Conservation (phyloP, 176 grass and related monocot genomes). For the Oryza coarctata region DNA sequence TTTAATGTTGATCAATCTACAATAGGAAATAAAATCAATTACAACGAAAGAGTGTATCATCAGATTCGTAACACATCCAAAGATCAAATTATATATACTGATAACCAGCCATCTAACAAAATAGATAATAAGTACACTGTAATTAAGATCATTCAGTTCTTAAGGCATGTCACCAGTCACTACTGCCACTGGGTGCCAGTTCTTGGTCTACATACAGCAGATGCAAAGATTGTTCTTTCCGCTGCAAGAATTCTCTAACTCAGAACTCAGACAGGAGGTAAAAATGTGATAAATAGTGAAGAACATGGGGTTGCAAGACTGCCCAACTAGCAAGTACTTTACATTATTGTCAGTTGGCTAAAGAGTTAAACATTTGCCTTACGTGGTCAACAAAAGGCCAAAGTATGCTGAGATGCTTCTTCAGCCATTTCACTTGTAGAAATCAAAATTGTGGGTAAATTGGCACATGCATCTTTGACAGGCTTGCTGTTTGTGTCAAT, state of each 20-base stretch:
- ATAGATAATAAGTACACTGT: background rate
- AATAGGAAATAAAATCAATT: background rate
- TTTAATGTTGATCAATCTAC: background rate
- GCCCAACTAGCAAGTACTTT: slow-evolving; percentile 11
- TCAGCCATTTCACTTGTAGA: slow-evolving; percentile 92
- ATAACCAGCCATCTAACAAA: background rate
- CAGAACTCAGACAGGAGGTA: background rate
- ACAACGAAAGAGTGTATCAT: background rate
- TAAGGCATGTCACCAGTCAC: background rate
- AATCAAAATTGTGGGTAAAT: slow-evolving; percentile 24
- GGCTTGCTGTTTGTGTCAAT: too few species aligned
- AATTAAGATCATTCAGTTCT: background rate
- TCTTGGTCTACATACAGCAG: background rate
- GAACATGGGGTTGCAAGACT: background rate
- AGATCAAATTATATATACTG: background rate
- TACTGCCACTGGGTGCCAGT: background rate
- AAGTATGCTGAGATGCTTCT: slow-evolving; percentile 87
- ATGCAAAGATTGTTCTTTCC: background rate
- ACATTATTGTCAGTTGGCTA: slow-evolving; percentile 8
- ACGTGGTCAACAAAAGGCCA: slow-evolving; percentile 88
- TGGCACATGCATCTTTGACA: too few species aligned
- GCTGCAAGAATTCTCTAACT: background rate
- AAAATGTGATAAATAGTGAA: slow-evolving; percentile 15
- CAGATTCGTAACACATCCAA: background rate
- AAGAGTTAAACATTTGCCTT: slow-evolving; percentile 26